Conservation (phyloP, 495 filamentous ascomycete species). For the Polyplosphaeria fusca region DNA sequence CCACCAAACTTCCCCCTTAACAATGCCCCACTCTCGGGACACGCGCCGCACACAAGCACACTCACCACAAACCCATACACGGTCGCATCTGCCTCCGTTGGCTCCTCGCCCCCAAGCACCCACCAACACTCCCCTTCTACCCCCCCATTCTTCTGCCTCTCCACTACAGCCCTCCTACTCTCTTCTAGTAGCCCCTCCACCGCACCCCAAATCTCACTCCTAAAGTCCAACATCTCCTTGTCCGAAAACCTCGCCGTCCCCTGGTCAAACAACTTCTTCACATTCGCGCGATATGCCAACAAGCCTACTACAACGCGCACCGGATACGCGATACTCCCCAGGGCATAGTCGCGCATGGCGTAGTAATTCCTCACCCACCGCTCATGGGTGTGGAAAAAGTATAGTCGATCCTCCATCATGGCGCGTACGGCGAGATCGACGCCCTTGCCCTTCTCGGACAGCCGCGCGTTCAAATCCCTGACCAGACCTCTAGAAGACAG, state of each 20-base stretch:
- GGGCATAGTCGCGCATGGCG: slow-evolving; percentile 53
- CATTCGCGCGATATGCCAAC: slow-evolving; percentile 47
- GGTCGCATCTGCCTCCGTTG: slow-evolving; percentile 56
- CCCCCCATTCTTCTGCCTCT: background rate
- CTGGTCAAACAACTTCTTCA: slow-evolving; percentile 51
- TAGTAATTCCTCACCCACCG: slow-evolving; percentile 62
- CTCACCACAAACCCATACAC: slow-evolving; percentile 58
- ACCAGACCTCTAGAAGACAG: slow-evolving; percentile 46
- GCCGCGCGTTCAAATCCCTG: slow-evolving; percentile 47
- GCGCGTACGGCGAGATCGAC: slow-evolving; percentile 53
- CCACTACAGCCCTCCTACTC: background rate
- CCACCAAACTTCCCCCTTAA: slow-evolving; percentile 43
- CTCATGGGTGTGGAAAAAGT: slow-evolving; percentile 51
- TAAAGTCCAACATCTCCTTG: slow-evolving; percentile 49
- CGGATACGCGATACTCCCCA: slow-evolving; percentile 50
- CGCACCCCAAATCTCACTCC: slow-evolving; percentile 52
- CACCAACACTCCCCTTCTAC: slow-evolving; percentile 45
- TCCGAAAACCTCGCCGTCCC: slow-evolving; percentile 51
- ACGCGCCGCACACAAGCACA: slow-evolving; percentile 43
- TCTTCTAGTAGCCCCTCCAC: slow-evolving; percentile 45
- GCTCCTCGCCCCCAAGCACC: slow-evolving; percentile 52
- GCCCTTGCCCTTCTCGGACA: slow-evolving; percentile 43
- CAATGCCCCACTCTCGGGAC: slow-evolving; percentile 2
- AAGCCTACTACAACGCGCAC: slow-evolving; percentile 54
- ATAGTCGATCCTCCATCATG: slow-evolving; percentile 60